A percentile compares a stretch with the other conserved stretches of the same genome.
phyloP scores from a whole-genome alignment of 495 filamentous ascomycete genomes.

The Trichoderma virens region DNA sequence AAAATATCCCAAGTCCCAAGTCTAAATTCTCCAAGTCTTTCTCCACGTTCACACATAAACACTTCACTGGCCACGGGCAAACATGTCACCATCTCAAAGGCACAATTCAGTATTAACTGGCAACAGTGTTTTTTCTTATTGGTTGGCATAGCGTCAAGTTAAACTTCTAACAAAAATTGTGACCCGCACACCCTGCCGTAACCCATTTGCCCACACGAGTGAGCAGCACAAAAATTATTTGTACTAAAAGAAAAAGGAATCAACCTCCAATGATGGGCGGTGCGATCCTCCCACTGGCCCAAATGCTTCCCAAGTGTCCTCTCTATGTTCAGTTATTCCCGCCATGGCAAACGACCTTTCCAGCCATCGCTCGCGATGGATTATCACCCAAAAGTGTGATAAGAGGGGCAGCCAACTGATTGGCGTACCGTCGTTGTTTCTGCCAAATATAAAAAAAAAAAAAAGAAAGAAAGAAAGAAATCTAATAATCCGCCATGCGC shows the following conservation, averaged over 20 bases:
- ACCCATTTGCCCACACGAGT: background rate
- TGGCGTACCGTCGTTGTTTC: background rate
- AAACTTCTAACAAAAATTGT: background rate
- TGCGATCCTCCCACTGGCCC: background rate
- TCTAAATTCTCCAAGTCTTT: background rate
- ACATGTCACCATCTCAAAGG: background rate
- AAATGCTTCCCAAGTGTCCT: background rate
- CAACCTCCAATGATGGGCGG: background rate
- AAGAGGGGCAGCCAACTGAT: background rate
- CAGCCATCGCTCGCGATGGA: conserved; percentile 9
- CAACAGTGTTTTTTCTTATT: conserved; percentile 8
- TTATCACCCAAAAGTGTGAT: background rate
- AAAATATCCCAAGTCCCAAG: background rate
- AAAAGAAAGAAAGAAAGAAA: conserved; percentile 18
- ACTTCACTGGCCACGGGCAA: background rate
- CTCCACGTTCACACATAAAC: background rate
- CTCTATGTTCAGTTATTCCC: conserved; percentile 5
- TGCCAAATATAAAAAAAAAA: conserved; percentile 22
- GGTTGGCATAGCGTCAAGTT: conserved; percentile 8
- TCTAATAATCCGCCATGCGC: conserved; percentile 24
- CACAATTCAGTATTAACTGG: background rate
- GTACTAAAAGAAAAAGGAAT: conserved; percentile 6
- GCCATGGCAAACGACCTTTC: conserved; percentile 7
- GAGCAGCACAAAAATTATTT: background rate
- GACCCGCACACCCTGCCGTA: conserved; percentile 5